phyloP scores from a whole-genome alignment of 225 moss, liverwort and hornwort species.

The Physcomitrium patens region DNA sequence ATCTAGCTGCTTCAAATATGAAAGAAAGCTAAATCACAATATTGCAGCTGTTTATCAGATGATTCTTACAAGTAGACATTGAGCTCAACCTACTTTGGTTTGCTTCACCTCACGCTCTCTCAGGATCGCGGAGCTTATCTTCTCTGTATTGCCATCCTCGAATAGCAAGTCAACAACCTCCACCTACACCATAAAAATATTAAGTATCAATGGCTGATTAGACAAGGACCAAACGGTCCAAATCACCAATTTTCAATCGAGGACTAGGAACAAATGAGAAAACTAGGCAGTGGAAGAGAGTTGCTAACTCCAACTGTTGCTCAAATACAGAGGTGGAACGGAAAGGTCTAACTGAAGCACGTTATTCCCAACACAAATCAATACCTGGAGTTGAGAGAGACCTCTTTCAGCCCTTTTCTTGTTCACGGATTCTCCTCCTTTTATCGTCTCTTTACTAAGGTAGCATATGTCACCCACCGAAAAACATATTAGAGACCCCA shows the following conservation, averaged over 20 bases:
- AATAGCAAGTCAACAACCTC: slow-evolving; percentile 66
- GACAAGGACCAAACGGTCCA: not conserved
- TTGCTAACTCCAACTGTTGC: not conserved
- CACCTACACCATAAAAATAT: slow-evolving; percentile 42
- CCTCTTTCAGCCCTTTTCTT: slow-evolving; percentile 79
- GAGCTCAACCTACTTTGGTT: slow-evolving; percentile 19
- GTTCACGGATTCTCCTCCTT: slow-evolving; percentile 80
- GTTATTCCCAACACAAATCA: not conserved
- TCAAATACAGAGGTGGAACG: not conserved
- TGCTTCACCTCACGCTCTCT: slow-evolving; percentile 35
- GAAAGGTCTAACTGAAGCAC: not conserved
- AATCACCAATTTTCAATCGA: not conserved
- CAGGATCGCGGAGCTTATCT: slow-evolving; percentile 65
- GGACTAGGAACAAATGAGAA: slow-evolving; percentile 12
- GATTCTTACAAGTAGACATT: not conserved
- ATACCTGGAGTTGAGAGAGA: slow-evolving; percentile 71
- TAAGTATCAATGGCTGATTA: slow-evolving; percentile 1
- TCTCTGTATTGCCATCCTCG: slow-evolving; percentile 56
- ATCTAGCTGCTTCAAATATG: not conserved
- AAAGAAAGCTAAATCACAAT: not conserved
- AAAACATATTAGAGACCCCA: not conserved
- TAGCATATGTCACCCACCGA: slow-evolving; percentile 21
- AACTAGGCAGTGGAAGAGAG: not conserved
- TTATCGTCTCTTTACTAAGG: slow-evolving; percentile 68
- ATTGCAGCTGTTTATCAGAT: not conserved